Percentiles rank a stretch among this genome's conserved stretches.
Conservation (phyloP, 2,329 filamentous ascomycete species). For the Monascus ruber region DNA sequence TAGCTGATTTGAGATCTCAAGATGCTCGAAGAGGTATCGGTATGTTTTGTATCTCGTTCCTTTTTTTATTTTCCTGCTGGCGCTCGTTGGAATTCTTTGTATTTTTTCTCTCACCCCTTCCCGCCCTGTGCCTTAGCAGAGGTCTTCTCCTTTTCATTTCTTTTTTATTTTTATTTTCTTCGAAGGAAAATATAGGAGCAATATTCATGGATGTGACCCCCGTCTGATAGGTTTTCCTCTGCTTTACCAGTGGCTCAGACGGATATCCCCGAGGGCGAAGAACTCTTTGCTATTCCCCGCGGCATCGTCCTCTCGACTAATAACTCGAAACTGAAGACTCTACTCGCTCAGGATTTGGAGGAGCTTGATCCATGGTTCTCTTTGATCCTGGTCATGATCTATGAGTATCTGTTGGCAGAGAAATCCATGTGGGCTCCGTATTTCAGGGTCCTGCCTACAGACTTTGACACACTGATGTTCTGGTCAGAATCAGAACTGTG, state of each 20-base stretch:
- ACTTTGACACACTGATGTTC: constrained; percentile 83
- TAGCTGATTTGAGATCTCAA: constrained; percentile 46
- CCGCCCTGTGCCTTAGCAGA: constrained; percentile 5
- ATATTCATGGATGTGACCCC: constrained; percentile 3
- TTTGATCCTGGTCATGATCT: constrained; percentile 68
- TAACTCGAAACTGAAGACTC: constrained; percentile 56
- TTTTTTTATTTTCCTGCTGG: no score
- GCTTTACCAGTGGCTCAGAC: constrained; percentile 50
- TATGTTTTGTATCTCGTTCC: constrained; percentile 30
- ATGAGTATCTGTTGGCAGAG: constrained; percentile 53
- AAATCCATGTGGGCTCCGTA: constrained; percentile 66
- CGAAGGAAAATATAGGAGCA: not conserved
- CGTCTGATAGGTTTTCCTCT: constrained; percentile 11
- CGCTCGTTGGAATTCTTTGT: no score
- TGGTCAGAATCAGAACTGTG: constrained; percentile 62
- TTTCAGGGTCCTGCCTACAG: constrained; percentile 58
- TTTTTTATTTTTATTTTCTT: constrained; percentile 4
- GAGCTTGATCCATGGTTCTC: constrained; percentile 41
- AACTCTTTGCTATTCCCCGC: constrained; percentile 70
- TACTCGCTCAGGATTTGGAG: constrained; percentile 45
- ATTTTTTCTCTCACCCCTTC: no score
- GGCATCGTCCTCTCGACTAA: constrained; percentile 57
- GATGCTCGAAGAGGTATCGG: constrained; percentile 52
- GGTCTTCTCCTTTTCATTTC: constrained; percentile 6
- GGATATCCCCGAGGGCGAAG: constrained; percentile 62